Percentiles rank a stretch among this genome's conserved stretches.
Evolutionary conservation across 371 early-diverging fungal species (phyloP).

Genomic region (Lichtheimia ornata): DNA sequence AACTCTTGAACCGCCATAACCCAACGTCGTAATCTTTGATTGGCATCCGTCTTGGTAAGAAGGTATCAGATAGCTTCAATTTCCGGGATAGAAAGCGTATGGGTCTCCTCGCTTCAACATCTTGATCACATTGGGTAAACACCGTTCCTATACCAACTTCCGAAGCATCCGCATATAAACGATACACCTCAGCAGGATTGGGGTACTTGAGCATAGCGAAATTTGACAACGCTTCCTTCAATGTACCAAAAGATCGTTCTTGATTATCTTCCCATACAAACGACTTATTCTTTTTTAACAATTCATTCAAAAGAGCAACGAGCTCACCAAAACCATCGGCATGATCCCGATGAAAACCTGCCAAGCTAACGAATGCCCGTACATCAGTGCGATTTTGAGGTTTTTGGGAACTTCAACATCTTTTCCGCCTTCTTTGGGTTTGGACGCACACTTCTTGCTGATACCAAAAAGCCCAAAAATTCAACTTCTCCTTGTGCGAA

Average conservation of each 20-base stretch:
- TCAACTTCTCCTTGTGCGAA: neutral
- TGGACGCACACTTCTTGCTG: neutral
- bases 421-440: neutral
- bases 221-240: neutral
- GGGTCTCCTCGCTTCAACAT: neutral
- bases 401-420: constrained; percentile 1
- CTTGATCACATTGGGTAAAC: neutral
- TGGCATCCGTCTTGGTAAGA: too few species aligned
- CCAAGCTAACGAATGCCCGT: constrained; percentile 4
- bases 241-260: neutral
- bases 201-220: constrained; percentile 3
- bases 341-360: constrained; percentile 1
- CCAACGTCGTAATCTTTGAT: too few species aligned
- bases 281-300: neutral
- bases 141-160: constrained; percentile 6
- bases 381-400: neutral
- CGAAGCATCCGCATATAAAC: constrained; percentile 12
- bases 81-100: constrained; percentile 10
- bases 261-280: neutral
- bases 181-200: neutral
- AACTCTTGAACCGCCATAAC: too few species aligned
- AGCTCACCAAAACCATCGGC: neutral
- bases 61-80: too few species aligned
- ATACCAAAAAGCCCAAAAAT: neutral
- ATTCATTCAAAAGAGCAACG: neutral